phyloP scores from a whole-genome alignment of 257 asterid species.

The Linderniella brevidens region DNA sequence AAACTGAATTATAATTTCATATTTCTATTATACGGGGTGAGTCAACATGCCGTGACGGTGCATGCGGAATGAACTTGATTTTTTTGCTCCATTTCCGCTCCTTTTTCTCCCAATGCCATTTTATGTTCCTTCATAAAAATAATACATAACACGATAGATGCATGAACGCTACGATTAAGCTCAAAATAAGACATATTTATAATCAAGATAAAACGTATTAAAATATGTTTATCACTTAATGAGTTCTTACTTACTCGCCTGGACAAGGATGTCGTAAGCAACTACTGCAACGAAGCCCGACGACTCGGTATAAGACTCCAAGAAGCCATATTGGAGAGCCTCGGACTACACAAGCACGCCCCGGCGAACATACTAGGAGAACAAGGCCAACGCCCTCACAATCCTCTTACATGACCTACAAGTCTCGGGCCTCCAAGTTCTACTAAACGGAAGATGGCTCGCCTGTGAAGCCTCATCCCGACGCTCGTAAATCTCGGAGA shows the following conservation, averaged over 20 bases:
- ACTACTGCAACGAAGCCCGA: slow-evolving; percentile 15
- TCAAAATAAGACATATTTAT: too few species aligned
- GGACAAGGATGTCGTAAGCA: slow-evolving; percentile 15
- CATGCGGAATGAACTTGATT: too few species aligned
- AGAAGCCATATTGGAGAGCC: slow-evolving; percentile 15
- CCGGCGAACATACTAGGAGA: slow-evolving; percentile 25
- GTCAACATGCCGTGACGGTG: too few species aligned
- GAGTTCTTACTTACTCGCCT: background rate
- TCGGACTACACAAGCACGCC: slow-evolving; percentile 11
- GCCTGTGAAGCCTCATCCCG: background rate
- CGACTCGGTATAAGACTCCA: slow-evolving; percentile 16
- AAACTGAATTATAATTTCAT: too few species aligned
- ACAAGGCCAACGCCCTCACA: slow-evolving; percentile 29
- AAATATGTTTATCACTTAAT: background rate
- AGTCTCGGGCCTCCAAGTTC: slow-evolving; percentile 1
- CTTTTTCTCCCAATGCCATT: too few species aligned
- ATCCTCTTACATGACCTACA: slow-evolving; percentile 1
- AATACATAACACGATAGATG: too few species aligned
- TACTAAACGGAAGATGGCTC: slow-evolving; percentile 2
- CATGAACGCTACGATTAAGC: too few species aligned
- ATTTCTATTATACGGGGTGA: too few species aligned
- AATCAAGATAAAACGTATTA: too few species aligned
- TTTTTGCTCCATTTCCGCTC: too few species aligned
- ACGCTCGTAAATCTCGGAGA: slow-evolving; percentile 1
- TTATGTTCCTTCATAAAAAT: too few species aligned